These are phyloP conservation scores for Phytopythium boreale DNA, from an alignment of 352 stramenopile genomes.

Conservation along the genomic window DNA sequence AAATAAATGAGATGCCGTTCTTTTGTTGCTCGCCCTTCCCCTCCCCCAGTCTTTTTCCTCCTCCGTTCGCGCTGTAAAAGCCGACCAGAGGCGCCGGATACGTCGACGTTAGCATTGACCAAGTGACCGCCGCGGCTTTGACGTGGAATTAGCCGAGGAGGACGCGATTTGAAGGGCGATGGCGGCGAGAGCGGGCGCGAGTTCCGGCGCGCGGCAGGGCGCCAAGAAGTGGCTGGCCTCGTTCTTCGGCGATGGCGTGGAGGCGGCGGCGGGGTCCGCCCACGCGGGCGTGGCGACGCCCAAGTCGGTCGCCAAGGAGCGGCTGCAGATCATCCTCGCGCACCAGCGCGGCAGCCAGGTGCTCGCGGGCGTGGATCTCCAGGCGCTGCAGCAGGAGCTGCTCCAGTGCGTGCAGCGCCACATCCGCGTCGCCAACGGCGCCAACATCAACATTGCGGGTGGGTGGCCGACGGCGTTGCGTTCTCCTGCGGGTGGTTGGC, in stretches of 20 bases:
- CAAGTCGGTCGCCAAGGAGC: constrained; percentile 86
- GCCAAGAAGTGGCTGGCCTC: constrained; percentile 81
- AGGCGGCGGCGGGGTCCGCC: constrained; percentile 8
- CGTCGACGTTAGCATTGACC: not conserved
- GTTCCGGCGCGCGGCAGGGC: constrained; percentile 38
- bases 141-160: not conserved
- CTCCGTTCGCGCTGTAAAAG: not conserved
- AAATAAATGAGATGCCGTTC: constrained; percentile 1
- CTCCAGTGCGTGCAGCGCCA: constrained; percentile 86
- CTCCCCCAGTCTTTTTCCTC: not conserved
- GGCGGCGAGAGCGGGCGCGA: constrained; percentile 43
- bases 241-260: constrained; percentile 57
- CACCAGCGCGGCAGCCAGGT: constrained; percentile 84
- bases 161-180: constrained; percentile 15
- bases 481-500: not conserved
- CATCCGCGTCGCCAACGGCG: constrained; percentile 82
- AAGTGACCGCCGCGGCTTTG: not conserved
- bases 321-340: constrained; percentile 87
- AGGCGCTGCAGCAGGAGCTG: constrained; percentile 75
- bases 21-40: not conserved
- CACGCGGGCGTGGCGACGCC: constrained; percentile 24
- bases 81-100: not conserved
- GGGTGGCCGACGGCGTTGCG: not conserved
- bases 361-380: constrained; percentile 79
- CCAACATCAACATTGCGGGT: constrained; percentile 89